Conservation (phyloP, 306 rosid genomes). For the Canavalia gladiata region DNA sequence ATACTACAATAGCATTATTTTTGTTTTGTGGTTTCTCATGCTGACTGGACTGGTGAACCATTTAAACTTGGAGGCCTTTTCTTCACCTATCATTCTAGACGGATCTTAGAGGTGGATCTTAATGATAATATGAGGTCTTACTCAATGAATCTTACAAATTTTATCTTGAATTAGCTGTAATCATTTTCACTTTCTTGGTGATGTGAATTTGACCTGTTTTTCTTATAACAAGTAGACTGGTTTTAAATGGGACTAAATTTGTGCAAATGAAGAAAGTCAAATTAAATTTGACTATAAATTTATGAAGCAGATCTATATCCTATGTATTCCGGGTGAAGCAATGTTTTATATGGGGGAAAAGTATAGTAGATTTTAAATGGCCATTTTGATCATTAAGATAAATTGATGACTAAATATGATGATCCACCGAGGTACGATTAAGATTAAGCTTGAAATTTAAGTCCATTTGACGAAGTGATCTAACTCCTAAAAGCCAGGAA, state of each 20-base stretch:
- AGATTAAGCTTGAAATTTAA: not conserved
- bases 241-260: constrained; percentile 28
- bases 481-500: constrained; percentile 5
- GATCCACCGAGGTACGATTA: not conserved
- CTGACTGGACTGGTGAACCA: constrained; percentile 9
- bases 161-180: constrained; percentile 1
- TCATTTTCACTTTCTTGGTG: constrained; percentile 16
- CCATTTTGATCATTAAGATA: not conserved
- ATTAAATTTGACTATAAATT: constrained; percentile 6
- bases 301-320: not conserved
- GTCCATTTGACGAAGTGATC: not conserved
- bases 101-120: constrained; percentile 10
- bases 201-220: constrained; percentile 17
- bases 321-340: not conserved
- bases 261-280: constrained; percentile 13
- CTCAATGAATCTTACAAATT: not conserved
- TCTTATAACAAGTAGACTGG: not conserved
- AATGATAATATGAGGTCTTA: constrained; percentile 1
- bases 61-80: constrained; percentile 1
- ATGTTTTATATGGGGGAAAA: not conserved
- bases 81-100: not conserved
- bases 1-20: constrained; percentile 17
- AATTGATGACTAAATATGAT: constrained; percentile 25
- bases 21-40: constrained; percentile 10
- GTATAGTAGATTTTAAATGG: not conserved